Conservation (phyloP, 768 basidiomycete genomes). For the Leucosporidium yakuticum region DNA sequence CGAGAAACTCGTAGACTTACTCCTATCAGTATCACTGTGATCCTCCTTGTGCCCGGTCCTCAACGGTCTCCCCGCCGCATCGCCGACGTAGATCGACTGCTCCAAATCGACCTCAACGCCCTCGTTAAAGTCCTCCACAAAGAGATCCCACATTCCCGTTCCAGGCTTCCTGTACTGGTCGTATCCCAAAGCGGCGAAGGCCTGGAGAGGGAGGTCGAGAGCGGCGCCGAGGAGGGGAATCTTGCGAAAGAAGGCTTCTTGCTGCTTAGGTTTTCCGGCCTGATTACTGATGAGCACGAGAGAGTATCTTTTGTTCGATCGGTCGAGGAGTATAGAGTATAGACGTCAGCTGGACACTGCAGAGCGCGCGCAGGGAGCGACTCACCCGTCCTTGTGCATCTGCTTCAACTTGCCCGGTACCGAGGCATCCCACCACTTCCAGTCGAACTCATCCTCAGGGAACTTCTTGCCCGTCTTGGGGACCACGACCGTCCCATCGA, state of each 20-base stretch:
- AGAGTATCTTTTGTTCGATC: conserved; percentile 51
- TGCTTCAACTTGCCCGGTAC: conserved; percentile 62
- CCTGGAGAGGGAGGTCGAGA: conserved; percentile 41
- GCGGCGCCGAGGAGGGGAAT: conserved; percentile 15
- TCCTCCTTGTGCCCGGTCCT: background rate
- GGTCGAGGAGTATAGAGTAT: background rate
- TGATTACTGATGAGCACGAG: conserved; percentile 82
- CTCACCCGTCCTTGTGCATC: conserved; percentile 58
- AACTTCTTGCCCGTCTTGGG: conserved; percentile 47
- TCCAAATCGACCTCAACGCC: conserved; percentile 55
- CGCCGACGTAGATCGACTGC: conserved; percentile 46
- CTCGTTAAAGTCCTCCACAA: conserved; percentile 44
- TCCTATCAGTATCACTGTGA: conserved; percentile 34
- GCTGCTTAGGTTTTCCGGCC: conserved; percentile 68
- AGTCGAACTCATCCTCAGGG: conserved; percentile 49
- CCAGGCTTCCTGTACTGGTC: conserved; percentile 46
- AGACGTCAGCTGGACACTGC: background rate
- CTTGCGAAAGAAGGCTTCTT: conserved; percentile 39
- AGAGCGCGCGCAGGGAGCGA: conserved; percentile 1
- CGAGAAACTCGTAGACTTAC: background rate
- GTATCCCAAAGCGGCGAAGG: conserved; percentile 42
- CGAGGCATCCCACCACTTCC: conserved; percentile 66
- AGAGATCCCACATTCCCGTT: conserved; percentile 45
- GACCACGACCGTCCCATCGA: conserved; percentile 77
- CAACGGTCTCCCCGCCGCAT: conserved; percentile 44